Evolutionary conservation across 345 rosid genomes (phyloP).

Genomic region (Eucalyptus erythrocorys): DNA sequence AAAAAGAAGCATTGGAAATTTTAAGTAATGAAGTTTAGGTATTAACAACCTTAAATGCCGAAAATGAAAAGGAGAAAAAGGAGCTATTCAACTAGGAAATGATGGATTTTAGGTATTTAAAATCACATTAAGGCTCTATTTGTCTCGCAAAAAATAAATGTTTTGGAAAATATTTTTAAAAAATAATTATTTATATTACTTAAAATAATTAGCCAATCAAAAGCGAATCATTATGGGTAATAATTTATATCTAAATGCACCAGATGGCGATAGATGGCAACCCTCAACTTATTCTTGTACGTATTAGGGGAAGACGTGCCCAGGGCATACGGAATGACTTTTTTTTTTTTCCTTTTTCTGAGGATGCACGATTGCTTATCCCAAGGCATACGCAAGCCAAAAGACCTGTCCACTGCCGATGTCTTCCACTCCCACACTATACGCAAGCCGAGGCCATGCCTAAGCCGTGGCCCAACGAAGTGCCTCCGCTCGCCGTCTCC

Average conservation of each 20-base stretch:
- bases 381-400: not conserved
- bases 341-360: not conserved
- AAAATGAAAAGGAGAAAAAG: not conserved
- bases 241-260: not conserved
- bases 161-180: too few relatives aligned
- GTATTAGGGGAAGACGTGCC: not conserved
- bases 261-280: fast-evolving
- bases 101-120: not conserved
- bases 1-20: not conserved
- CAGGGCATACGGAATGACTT: not conserved
- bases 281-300: not conserved
- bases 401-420: not conserved
- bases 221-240: fast-evolving
- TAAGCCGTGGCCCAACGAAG: not conserved
- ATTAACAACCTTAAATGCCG: not conserved
- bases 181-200: fast-evolving
- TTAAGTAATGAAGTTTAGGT: not conserved
- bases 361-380: not conserved
- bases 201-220: too few relatives aligned
- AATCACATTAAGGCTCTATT: not conserved
- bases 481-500: not conserved
- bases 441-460: not conserved
- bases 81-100: not conserved
- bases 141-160: fast-evolving
- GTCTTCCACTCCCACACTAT: not conserved